These are phyloP conservation scores for Rhodofomes roseus DNA, from an alignment of 1,284 basidiomycete species.

Conservation along the genomic window DNA sequence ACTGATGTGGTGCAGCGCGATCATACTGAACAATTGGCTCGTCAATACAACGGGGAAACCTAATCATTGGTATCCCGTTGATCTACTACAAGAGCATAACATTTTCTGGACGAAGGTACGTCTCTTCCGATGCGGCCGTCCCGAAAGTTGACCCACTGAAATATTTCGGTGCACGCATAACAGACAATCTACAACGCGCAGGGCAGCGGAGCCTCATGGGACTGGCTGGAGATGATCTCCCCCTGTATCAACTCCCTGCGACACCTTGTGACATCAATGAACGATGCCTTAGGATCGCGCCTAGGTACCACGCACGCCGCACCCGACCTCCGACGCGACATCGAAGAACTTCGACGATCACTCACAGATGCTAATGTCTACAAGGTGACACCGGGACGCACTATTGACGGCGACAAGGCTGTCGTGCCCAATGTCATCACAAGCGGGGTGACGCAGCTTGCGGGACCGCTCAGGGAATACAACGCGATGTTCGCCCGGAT, in stretches of 20 bases:
- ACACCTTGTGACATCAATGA: slow-evolving; percentile 26
- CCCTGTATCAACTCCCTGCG: slow-evolving; percentile 34
- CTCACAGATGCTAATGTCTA: slow-evolving; percentile 1
- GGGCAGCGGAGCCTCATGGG: slow-evolving; percentile 34
- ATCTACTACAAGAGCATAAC: slow-evolving; percentile 39
- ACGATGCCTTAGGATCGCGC: slow-evolving; percentile 26
- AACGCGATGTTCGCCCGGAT: slow-evolving; percentile 10
- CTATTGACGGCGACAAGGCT: slow-evolving; percentile 4
- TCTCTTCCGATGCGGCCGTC: too few relatives aligned
- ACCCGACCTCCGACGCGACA: slow-evolving; percentile 21
- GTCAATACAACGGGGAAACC: slow-evolving; percentile 32
- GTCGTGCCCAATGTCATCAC: slow-evolving; percentile 5
- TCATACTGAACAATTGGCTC: too few relatives aligned
- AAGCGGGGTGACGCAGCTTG: slow-evolving; percentile 3
- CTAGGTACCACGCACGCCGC: slow-evolving; percentile 27
- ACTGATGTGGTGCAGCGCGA: too few relatives aligned
- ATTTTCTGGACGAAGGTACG: slow-evolving; percentile 36
- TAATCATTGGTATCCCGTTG: slow-evolving; percentile 30
- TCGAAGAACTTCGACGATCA: slow-evolving; percentile 4
- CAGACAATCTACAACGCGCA: slow-evolving; percentile 31
- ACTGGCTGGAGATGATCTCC: slow-evolving; percentile 35
- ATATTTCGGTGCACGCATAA: neutral
- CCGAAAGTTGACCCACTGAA: too few relatives aligned
- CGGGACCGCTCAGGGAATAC: slow-evolving; percentile 11
- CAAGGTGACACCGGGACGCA: slow-evolving; percentile 11